Evolutionary conservation across 2,329 filamentous ascomycete species (phyloP).

Genomic region (Didymosphaeria variabile): DNA sequence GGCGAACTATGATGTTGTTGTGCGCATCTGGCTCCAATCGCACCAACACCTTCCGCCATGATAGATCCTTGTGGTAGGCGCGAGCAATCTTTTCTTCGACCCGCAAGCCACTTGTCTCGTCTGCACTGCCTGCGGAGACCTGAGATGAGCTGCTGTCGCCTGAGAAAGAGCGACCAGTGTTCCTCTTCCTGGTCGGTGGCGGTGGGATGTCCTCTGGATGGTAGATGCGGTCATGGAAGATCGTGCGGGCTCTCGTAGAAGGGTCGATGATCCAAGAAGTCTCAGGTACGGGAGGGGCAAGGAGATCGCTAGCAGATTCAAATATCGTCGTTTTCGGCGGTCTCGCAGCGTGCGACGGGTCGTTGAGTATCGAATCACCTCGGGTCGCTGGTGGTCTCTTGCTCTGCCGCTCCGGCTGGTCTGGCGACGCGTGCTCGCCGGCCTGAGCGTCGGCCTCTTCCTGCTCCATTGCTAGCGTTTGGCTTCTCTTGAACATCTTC

Average conservation of each 20-base stretch:
- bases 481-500: slow-evolving; percentile 55
- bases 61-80: slow-evolving; percentile 89
- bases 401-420: slow-evolving; percentile 24
- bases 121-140: slow-evolving; percentile 38
- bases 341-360: slow-evolving; percentile 63
- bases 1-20: slow-evolving; percentile 96
- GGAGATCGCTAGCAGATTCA: slow-evolving; percentile 89
- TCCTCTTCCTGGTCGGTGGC: slow-evolving; percentile 65
- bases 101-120: slow-evolving; percentile 75
- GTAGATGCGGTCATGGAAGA: slow-evolving; percentile 97
- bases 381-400: slow-evolving; percentile 57
- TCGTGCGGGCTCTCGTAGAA: slow-evolving; percentile 80
- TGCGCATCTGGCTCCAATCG: slow-evolving; percentile 96
- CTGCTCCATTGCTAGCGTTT: slow-evolving; percentile 38
- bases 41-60: slow-evolving; percentile 97
- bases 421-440: slow-evolving; percentile 24
- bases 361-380: slow-evolving; percentile 61
- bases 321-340: slow-evolving; percentile 94
- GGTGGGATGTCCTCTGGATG: slow-evolving; percentile 92
- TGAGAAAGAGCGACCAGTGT: slow-evolving; percentile 48
- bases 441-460: slow-evolving; percentile 22
- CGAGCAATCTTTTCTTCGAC: slow-evolving; percentile 98
- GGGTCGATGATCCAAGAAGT: slow-evolving; percentile 86
- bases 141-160: slow-evolving; percentile 43
- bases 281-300: slow-evolving; percentile 87